These are phyloP conservation scores for Lolium perenne DNA, from an alignment of 176 grass and related monocot genomes.

Conservation along the genomic window DNA sequence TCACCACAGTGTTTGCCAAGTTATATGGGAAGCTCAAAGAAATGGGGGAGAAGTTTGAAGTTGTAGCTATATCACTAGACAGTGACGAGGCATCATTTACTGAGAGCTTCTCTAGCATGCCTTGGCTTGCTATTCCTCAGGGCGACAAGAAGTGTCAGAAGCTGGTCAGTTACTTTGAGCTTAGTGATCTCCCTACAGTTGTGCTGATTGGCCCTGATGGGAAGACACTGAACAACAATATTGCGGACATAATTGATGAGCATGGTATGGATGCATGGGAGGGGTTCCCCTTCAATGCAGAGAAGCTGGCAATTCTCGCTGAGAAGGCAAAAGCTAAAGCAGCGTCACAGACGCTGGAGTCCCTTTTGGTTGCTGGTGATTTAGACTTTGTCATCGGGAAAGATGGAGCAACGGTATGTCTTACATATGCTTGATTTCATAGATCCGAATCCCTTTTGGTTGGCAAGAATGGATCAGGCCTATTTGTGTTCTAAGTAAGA, in stretches of 20 bases:
- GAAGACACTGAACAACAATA: slow-evolving; percentile 70
- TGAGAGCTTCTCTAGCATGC: slow-evolving; percentile 59
- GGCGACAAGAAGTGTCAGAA: slow-evolving; percentile 63
- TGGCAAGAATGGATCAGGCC: background rate
- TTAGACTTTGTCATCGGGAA: slow-evolving; percentile 72
- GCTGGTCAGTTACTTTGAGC: slow-evolving; percentile 80
- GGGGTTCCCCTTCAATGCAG: slow-evolving; percentile 72
- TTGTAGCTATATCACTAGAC: slow-evolving; percentile 68
- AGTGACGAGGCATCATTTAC: slow-evolving; percentile 48
- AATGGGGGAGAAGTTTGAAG: slow-evolving; percentile 76
- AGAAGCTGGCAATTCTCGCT: slow-evolving; percentile 71
- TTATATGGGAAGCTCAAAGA: slow-evolving; percentile 80
- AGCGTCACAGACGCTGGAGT: slow-evolving; percentile 72
- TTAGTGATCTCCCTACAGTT: slow-evolving; percentile 60
- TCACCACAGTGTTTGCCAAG: slow-evolving; percentile 57
- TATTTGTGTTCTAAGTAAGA: slow-evolving; percentile 16
- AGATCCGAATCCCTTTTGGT: background rate
- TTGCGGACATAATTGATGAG: slow-evolving; percentile 68
- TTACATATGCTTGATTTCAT: slow-evolving; percentile 15
- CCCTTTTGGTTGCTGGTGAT: slow-evolving; percentile 67
- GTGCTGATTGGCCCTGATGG: slow-evolving; percentile 85
- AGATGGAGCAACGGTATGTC: slow-evolving; percentile 59
- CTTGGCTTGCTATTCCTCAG: slow-evolving; percentile 85
- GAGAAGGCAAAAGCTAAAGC: slow-evolving; percentile 66
- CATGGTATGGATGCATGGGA: slow-evolving; percentile 75